Conservation (phyloP, 768 basidiomycete genomes). For the Termitomyces sp. region DNA sequence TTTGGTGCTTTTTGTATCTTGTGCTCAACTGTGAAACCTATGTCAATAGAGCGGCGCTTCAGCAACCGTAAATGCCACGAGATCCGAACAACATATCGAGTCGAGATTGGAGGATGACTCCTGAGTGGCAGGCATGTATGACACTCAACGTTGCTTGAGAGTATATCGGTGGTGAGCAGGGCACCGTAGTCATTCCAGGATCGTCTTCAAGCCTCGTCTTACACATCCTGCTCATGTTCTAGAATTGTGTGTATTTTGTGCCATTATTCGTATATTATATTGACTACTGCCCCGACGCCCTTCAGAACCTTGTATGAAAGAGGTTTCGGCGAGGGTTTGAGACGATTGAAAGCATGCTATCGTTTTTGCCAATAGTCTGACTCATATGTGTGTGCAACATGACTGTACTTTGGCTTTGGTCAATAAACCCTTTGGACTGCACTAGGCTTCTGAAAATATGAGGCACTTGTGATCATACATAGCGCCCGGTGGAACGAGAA, state of each 20-base stretch:
- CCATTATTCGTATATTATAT: constrained; percentile 8
- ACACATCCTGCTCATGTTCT: constrained; percentile 3
- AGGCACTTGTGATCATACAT: background rate
- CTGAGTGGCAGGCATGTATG: constrained; percentile 3
- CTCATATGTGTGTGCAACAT: background rate
- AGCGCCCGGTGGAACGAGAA: background rate
- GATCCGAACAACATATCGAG: constrained; percentile 25
- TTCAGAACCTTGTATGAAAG: constrained; percentile 1
- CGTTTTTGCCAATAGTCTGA: background rate
- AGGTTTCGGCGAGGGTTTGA: background rate
- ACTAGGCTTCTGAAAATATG: background rate
- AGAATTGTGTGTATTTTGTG: constrained; percentile 13
- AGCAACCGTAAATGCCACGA: constrained; percentile 13
- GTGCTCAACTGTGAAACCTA: background rate
- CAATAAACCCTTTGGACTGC: background rate
- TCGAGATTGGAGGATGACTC: constrained; percentile 24
- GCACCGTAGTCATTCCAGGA: constrained; percentile 1
- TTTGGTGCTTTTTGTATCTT: background rate
- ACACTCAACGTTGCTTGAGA: background rate
- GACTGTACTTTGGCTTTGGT: background rate
- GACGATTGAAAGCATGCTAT: background rate
- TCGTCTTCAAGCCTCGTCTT: constrained; percentile 3
- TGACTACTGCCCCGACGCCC: constrained; percentile 1
- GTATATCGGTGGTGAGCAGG: background rate
- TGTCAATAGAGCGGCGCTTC: constrained; percentile 18